These are phyloP conservation scores for Aspergillus sojae DNA, from an alignment of 2,329 filamentous ascomycete genomes.

Conservation along the genomic window DNA sequence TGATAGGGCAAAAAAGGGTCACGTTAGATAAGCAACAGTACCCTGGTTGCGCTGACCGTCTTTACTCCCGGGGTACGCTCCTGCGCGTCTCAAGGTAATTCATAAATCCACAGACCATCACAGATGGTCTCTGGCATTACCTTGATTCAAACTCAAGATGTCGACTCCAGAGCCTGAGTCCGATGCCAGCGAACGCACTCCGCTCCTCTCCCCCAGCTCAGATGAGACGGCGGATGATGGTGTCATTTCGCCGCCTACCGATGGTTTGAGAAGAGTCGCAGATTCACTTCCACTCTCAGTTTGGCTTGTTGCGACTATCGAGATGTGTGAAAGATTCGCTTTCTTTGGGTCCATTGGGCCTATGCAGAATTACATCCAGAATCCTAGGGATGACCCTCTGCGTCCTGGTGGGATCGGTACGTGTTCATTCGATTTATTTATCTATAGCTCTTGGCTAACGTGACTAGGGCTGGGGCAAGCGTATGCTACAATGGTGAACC, in stretches of 20 bases:
- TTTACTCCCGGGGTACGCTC: background rate
- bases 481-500: constrained; percentile 9
- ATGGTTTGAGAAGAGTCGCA: background rate
- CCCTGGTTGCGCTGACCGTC: background rate
- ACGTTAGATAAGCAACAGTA: background rate
- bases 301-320: constrained; percentile 12
- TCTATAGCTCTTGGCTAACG: background rate
- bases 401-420: background rate
- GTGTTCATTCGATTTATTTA: background rate
- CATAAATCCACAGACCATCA: background rate
- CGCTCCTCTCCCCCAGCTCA: background rate
- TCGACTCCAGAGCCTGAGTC: background rate
- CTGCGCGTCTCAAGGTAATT: background rate
- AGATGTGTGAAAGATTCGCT: constrained; percentile 12
- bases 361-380: constrained; percentile 6
- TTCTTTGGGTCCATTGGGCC: constrained; percentile 7
- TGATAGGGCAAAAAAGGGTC: background rate
- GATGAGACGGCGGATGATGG: background rate
- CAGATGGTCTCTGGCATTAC: background rate
- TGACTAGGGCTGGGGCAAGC: constrained; percentile 10
- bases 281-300: constrained; percentile 3
- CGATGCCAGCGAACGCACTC: background rate
- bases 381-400: background rate
- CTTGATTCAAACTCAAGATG: background rate
- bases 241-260: background rate